Conservation (phyloP, 768 basidiomycete genomes). For the Mycena maculata region DNA sequence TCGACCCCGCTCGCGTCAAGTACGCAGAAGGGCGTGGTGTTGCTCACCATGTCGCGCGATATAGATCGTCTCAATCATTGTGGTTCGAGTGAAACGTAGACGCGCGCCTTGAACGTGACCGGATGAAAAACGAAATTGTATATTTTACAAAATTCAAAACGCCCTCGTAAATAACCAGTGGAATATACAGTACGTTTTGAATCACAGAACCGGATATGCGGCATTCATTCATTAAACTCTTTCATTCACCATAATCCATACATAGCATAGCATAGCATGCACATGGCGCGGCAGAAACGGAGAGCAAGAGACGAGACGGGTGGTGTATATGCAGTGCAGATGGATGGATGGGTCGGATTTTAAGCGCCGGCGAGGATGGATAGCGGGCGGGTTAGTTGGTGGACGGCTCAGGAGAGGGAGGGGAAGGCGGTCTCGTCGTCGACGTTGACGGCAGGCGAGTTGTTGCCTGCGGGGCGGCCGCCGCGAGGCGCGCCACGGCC, state of each 20-base stretch:
- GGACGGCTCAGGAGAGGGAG: constrained; percentile 69
- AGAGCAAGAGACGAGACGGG: constrained; percentile 30
- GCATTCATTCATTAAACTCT: constrained; percentile 14
- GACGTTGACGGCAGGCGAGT: constrained; percentile 66
- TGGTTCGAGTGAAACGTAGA: constrained; percentile 9
- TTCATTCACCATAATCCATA: constrained; percentile 20
- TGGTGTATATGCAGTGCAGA: constrained; percentile 26
- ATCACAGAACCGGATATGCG: constrained; percentile 22
- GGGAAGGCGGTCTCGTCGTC: constrained; percentile 92
- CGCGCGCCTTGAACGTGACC: not conserved
- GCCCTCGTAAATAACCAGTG: constrained; percentile 29
- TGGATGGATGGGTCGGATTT: constrained; percentile 12
- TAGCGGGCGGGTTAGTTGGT: constrained; percentile 5
- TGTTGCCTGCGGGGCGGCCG: constrained; percentile 48
- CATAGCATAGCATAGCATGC: constrained; percentile 1
- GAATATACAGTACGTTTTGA: constrained; percentile 29
- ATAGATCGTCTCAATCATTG: constrained; percentile 72
- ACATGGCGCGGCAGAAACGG: constrained; percentile 2
- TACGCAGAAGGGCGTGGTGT: not conserved
- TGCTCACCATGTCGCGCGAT: constrained; percentile 73
- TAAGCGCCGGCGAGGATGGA: constrained; percentile 9
- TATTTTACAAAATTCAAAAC: too few species aligned
- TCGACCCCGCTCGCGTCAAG: constrained; percentile 19
- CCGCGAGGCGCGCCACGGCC: constrained; percentile 52
- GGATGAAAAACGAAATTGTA: constrained; percentile 5